These are phyloP conservation scores for Petunia secreta DNA, from an alignment of 257 asterid species.

Conservation along the genomic window DNA sequence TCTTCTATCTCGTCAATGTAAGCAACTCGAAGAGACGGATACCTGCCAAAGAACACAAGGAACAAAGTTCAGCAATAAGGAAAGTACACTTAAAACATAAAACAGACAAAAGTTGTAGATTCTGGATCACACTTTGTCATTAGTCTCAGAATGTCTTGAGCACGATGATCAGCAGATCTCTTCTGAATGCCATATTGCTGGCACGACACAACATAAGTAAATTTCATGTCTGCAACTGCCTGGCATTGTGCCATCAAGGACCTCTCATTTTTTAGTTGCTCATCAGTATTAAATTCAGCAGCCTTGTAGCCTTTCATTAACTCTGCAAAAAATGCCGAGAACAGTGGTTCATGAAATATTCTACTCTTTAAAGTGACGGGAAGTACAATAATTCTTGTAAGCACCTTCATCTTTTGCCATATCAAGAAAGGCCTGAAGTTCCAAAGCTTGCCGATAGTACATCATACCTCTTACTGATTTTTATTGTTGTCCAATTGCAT, in stretches of 20 bases:
- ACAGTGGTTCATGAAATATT: slow-evolving; percentile 24
- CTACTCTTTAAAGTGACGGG: slow-evolving; percentile 18
- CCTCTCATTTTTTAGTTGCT: slow-evolving; percentile 65
- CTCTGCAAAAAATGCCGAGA: slow-evolving; percentile 49
- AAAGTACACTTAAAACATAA: slow-evolving; percentile 22
- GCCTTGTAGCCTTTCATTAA: slow-evolving; percentile 95
- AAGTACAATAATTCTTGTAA: slow-evolving; percentile 28
- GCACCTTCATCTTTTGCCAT: slow-evolving; percentile 96
- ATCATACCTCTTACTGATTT: slow-evolving; percentile 93
- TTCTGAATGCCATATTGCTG: slow-evolving; percentile 88
- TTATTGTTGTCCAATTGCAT: slow-evolving; percentile 7
- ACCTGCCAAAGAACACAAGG: slow-evolving; percentile 57
- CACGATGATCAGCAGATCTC: slow-evolving; percentile 79
- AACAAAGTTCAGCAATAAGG: slow-evolving; percentile 30
- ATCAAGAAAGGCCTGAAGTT: slow-evolving; percentile 96
- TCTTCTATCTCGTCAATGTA: slow-evolving; percentile 94
- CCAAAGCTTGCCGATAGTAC: slow-evolving; percentile 98
- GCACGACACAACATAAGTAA: slow-evolving; percentile 92
- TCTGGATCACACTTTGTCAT: slow-evolving; percentile 72
- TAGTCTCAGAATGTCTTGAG: slow-evolving; percentile 84
- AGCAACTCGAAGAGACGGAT: slow-evolving; percentile 98
- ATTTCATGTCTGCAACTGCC: slow-evolving; percentile 95
- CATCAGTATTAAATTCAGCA: slow-evolving; percentile 66
- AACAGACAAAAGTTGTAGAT: background rate
- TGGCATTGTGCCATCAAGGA: slow-evolving; percentile 82